Base-by-base conservation (phyloP, 116 monocot genomes). In the Phalaenopsis hybrid region DNA sequence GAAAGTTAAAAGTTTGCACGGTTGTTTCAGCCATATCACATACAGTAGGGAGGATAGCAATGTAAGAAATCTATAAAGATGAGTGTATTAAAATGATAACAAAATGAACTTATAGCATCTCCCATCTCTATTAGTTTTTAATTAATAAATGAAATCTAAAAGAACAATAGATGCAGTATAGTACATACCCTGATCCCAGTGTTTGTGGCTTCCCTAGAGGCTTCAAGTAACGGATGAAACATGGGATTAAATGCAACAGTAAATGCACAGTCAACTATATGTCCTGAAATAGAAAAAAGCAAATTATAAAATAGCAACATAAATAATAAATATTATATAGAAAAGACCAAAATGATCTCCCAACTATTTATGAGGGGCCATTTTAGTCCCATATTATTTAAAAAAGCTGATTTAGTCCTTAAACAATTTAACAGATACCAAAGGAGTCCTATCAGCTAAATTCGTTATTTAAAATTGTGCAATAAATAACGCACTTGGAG, bases 171-270 rank as follows among this genome's bases (percentile, higher is more conserved):
- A 84, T 46, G 75, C 58, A 80, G 43, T 13, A 81, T 43, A 6
- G 37, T 50, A 13, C 28, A 74, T 90, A 91, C 98, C 93, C 90
- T 94, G 55, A 98, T 80, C 65, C 98, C 98, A 65, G 95, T 93
- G 85, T 94, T 92, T 81, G 98, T 98, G 74, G 98, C 98, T 81
- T 98, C 95, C 78, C 89, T 87, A 80, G 98, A 91, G 86, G 98
- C 98, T 81, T 98, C 89, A 83, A 98, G 98, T 82, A 98, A 83
- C 69, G 98, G 95, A 88, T 85, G 79, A 59, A 83, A 98, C 94
- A 98, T 98, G 67, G 98, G 98, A 83, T 98, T 98, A 83, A 98
- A 98, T 81, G 98, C 93, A 67, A 98, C 89, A 45, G 98, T 98
- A 88, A 94, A 98, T 48, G 98, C 98, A 84, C 95, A 94, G 78